Base-by-base conservation (phyloP, 2,329 filamentous ascomycete genomes). In the Fusarium stilboides region DNA sequence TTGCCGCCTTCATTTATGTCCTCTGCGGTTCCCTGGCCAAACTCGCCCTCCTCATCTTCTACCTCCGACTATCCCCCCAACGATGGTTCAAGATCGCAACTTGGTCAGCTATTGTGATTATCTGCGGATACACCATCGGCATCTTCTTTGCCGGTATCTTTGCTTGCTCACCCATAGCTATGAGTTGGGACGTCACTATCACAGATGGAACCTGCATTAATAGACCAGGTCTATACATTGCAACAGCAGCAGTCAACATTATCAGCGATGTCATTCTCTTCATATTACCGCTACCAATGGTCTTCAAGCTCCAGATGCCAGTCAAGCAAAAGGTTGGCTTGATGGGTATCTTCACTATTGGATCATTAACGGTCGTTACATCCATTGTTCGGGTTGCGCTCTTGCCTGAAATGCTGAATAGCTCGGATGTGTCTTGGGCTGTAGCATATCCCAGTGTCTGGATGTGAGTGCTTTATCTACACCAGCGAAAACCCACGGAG, bases 171-270 rank as follows among this genome's bases (percentile, higher is more conserved):
- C 81, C 81, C 0, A 62, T 82, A 13, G 49, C 60, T 1, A 69
- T 58, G 65, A 63, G 68, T 7, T 83, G 77, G 73, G 75, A 81
- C 26, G 43, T 76, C 1, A 67, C 57, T 4, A 68, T 77, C 8
- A 64, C 60, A 40, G 75, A 44, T 62, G 83, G 65, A 61, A 73
- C 46, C n/a, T 87, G 85, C 58, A 77, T 87, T 42, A 76, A 84
- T 46, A 78, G 80, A 22, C 79, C 83, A n/a, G 75, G 79, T 2
- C 80, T 86, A 26, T 86, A 85, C 70, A 81, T 86, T 33, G 78
- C 81, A 36, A 85, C 84, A 15, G 83, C 84, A 0, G 80, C 79
- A 5, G 75, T 83, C 19, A 85, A 85, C 60, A 83, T 86, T 45
- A 56, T 80, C 17, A 84, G 83, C 9, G 84, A 86, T 66, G 51